Evolutionary conservation across 2,329 filamentous ascomycete genomes (phyloP), one percentile per base, ranked within the genome.

Genomic region (Cytospora leucostoma): DNA sequence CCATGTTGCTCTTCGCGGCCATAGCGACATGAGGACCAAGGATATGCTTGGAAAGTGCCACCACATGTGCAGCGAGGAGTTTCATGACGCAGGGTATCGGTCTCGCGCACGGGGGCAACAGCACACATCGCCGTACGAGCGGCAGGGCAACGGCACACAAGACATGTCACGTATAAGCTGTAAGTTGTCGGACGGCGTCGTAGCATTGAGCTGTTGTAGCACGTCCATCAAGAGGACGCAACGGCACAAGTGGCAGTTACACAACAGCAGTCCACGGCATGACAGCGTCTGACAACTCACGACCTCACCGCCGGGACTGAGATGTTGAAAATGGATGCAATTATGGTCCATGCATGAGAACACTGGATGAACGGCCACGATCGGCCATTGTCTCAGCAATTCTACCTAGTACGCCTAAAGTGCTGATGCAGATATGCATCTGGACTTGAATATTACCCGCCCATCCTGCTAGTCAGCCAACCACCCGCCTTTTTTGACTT

Each of bases 231-330:
- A 21, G n/a, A 47, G 44, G 44, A 19, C 19, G 44, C 44, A 7
- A 47, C 44, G 44, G n/a, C 44, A 47, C 44, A 47, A 47, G n/a
- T 47, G 44, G 44, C 44, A 21, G 44, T 47, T 21, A 47, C 44
- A 47, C 44, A 10, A 19, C 44, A 47, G 44, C 21, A 47, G 44
- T 27, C n/a, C 44, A 21, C n/a, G 44, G n/a, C 44, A 17, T 21
- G n/a, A 19, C 44, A 47, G 44, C n/a, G 44, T 19, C n/a, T 47
- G n/a, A 47, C 44, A 47, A 21, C 44, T 47, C 44, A 47, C 21
- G 21, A 47, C n/a, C n/a, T 47, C 44, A 47, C n/a, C 44, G 44
- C 44, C 44, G 8, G 44, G n/a, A 12, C 19, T 47, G 12, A 47
- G n/a, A 47, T 47, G n/a, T 4, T 47, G 44, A 47, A 47, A 19